These are phyloP conservation scores for Fomitiporia mediterranea DNA, from an alignment of 1,284 basidiomycete genomes.

Conservation along the genomic window DNA sequence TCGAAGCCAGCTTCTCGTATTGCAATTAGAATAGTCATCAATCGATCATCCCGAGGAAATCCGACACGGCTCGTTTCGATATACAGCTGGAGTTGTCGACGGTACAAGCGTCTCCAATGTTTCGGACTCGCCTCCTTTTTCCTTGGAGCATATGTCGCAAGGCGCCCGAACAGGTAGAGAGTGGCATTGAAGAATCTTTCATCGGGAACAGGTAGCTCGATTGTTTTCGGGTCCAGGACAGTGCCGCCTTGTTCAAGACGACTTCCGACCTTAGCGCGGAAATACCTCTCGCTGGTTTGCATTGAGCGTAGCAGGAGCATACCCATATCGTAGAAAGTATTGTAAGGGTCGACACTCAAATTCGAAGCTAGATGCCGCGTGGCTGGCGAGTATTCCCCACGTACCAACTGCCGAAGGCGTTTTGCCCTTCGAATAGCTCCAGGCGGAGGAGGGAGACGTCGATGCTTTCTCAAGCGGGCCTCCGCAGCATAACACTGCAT, in stretches of 20 bases:
- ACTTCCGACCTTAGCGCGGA: neutral
- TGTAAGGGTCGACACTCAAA: neutral
- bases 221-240: neutral
- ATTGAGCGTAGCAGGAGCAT: constrained; percentile 6
- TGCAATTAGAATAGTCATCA: constrained; percentile 16
- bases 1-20: constrained; percentile 21
- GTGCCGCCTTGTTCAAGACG: neutral
- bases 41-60: constrained; percentile 10
- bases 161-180: constrained; percentile 40
- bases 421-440: constrained; percentile 21
- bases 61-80: neutral
- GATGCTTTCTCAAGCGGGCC: constrained; percentile 33
- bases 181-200: constrained; percentile 64
- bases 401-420: constrained; percentile 28
- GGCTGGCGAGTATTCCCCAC: constrained; percentile 35
- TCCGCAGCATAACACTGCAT: constrained; percentile 55
- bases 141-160: constrained; percentile 15
- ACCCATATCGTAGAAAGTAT: constrained; percentile 12
- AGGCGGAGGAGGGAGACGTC: neutral
- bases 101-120: constrained; percentile 16
- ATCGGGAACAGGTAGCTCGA: constrained; percentile 47
- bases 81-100: constrained; percentile 2
- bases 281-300: neutral
- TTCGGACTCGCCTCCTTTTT: constrained; percentile 15
- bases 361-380: constrained; percentile 1